phyloP scores from a whole-genome alignment of 225 moss, liverwort and hornwort genomes.

The Ulota crispa region DNA sequence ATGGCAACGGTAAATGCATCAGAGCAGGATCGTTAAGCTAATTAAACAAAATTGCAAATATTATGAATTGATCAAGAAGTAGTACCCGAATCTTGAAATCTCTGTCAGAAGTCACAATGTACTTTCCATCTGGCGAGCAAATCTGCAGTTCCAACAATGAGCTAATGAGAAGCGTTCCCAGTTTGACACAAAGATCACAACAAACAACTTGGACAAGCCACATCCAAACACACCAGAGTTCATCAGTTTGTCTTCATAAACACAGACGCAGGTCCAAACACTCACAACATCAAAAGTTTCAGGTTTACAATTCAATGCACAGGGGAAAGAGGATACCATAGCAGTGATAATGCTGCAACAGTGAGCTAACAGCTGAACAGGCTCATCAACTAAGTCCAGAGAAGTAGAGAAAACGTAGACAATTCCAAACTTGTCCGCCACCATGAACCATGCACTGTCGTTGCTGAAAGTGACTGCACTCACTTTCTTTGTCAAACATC shows the following conservation, averaged over 20 bases:
- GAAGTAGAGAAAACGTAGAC: constrained; percentile 75
- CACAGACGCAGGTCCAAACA: neutral
- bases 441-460: constrained; percentile 85
- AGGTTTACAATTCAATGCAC: neutral
- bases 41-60: neutral
- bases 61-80: constrained; percentile 2
- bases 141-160: constrained; percentile 48
- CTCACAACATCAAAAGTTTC: neutral
- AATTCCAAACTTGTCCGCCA: constrained; percentile 97
- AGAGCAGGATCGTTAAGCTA: constrained; percentile 4
- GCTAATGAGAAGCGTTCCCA: neutral
- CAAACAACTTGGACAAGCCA: neutral
- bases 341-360: constrained; percentile 98
- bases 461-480: constrained; percentile 85
- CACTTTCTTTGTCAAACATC: constrained; percentile 85
- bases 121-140: constrained; percentile 75
- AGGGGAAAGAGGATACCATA: constrained; percentile 52
- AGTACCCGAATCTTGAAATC: constrained; percentile 96
- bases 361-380: constrained; percentile 86
- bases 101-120: constrained; percentile 83
- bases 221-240: neutral
- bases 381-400: constrained; percentile 40
- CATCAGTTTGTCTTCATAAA: neutral
- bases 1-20: constrained; percentile 12
- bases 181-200: neutral